Conservation (phyloP, 2,329 filamentous ascomycete species). For the Meredithiella fracta region DNA sequence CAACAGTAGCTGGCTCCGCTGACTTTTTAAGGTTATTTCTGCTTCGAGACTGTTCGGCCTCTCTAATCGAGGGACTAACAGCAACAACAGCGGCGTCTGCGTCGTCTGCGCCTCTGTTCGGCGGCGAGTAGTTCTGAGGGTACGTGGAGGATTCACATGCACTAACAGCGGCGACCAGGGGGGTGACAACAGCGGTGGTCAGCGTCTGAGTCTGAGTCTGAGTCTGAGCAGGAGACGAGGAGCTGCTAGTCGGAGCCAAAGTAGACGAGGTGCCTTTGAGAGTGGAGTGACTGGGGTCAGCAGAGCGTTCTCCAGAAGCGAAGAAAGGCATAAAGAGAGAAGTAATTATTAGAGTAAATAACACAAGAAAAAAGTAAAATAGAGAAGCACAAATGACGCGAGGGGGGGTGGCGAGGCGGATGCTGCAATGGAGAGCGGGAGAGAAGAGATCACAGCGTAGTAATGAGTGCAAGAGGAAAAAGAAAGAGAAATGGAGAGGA, state of each 20-base stretch:
- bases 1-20: not conserved
- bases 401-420: not conserved
- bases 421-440: not conserved
- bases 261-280: conserved; percentile 3
- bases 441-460: conserved; percentile 1
- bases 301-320: not conserved
- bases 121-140: not conserved
- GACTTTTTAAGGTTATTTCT: conserved; percentile 10
- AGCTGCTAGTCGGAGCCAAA: not conserved
- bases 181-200: conserved; percentile 1
- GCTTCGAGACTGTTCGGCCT: conserved; percentile 2
- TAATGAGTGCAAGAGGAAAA: not conserved
- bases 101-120: conserved; percentile 9
- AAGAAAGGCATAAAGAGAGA: not conserved
- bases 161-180: conserved; percentile 1
- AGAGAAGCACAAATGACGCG: not conserved
- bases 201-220: too few relatives aligned
- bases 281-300: conserved; percentile 8
- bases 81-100: not conserved
- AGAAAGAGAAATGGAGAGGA: too few relatives aligned
- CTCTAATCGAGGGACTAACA: not conserved
- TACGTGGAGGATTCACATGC: conserved; percentile 5
- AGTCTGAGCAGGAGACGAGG: too few relatives aligned
- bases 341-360: not conserved
- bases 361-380: not conserved